These are phyloP conservation scores for Tuber aestivum DNA, from an alignment of 495 filamentous ascomycete genomes.

Conservation along the genomic window DNA sequence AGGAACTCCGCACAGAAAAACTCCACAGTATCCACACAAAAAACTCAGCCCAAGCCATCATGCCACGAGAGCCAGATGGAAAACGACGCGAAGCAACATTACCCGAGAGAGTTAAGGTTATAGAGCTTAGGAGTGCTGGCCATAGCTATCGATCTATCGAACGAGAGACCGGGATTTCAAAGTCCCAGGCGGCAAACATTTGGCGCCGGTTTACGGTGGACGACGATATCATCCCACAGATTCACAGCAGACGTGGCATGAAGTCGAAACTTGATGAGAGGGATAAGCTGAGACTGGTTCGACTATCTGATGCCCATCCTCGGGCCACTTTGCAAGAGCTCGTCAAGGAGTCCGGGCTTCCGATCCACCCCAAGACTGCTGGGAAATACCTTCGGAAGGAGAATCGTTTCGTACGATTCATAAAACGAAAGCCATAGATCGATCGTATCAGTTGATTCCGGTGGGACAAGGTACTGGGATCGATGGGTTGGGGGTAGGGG, in stretches of 20 bases:
- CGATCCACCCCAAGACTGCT: constrained; percentile 5
- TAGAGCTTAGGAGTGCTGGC: not conserved
- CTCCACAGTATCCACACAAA: not conserved
- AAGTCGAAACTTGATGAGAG: constrained; percentile 4
- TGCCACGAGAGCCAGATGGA: constrained; percentile 11
- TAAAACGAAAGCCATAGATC: not conserved
- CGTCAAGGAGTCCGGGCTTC: constrained; percentile 4
- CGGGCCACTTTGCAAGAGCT: constrained; percentile 7
- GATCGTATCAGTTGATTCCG: not conserved
- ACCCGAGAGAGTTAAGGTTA: constrained; percentile 5
- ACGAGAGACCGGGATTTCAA: constrained; percentile 4
- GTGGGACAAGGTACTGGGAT: not conserved
- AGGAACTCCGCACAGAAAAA: not conserved
- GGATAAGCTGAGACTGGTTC: not conserved
- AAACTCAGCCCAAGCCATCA: constrained; percentile 2
- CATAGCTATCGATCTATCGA: constrained; percentile 9
- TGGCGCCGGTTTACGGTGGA: not conserved
- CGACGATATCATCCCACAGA: not conserved
- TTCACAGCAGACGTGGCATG: not conserved
- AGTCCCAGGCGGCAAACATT: constrained; percentile 11
- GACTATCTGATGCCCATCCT: constrained; percentile 5
- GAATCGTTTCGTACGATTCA: not conserved
- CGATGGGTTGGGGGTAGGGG: not conserved
- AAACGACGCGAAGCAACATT: constrained; percentile 6
- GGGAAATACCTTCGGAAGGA: constrained; percentile 7